phyloP scores from a whole-genome alignment of 768 basidiomycete species.

The Tubosaeta sp. region DNA sequence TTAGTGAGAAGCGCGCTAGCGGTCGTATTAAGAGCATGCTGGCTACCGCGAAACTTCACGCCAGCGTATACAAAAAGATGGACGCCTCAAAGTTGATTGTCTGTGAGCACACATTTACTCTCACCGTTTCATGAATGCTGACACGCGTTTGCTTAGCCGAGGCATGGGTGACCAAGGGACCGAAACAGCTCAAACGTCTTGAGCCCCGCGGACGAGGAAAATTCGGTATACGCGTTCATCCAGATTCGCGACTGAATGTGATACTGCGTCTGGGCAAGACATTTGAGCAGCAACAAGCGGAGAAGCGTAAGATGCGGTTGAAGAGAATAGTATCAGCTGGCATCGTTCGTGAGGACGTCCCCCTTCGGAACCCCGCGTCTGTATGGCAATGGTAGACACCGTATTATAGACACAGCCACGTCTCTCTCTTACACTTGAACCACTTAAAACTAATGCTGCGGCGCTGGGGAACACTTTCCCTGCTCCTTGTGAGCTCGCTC shows the following conservation, averaged over 20 bases:
- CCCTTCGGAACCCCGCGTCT: constrained; percentile 67
- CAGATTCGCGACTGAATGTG: constrained; percentile 70
- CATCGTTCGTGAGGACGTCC: constrained; percentile 72
- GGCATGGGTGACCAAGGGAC: constrained; percentile 91
- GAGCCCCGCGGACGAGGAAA: constrained; percentile 85
- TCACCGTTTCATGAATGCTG: background rate
- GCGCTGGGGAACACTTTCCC: constrained; percentile 43
- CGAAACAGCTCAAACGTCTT: constrained; percentile 54
- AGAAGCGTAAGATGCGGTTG: constrained; percentile 62
- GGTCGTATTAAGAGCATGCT: constrained; percentile 86
- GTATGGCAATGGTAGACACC: constrained; percentile 69
- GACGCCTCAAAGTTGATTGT: constrained; percentile 71
- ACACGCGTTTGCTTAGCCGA: constrained; percentile 52
- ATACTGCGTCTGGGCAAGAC: constrained; percentile 81
- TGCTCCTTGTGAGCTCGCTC: constrained; percentile 42
- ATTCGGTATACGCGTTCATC: constrained; percentile 72
- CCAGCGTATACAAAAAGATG: constrained; percentile 71
- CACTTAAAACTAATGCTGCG: constrained; percentile 36
- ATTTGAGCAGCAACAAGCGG: constrained; percentile 57
- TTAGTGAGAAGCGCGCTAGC: constrained; percentile 89
- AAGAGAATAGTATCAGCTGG: constrained; percentile 78
- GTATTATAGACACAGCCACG: constrained; percentile 14
- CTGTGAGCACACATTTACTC: constrained; percentile 47
- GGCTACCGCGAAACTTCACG: constrained; percentile 81
- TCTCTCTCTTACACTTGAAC: constrained; percentile 19